phyloP scores from a whole-genome alignment of 495 filamentous ascomycete genomes.

The Chlorociboria aeruginascens region DNA sequence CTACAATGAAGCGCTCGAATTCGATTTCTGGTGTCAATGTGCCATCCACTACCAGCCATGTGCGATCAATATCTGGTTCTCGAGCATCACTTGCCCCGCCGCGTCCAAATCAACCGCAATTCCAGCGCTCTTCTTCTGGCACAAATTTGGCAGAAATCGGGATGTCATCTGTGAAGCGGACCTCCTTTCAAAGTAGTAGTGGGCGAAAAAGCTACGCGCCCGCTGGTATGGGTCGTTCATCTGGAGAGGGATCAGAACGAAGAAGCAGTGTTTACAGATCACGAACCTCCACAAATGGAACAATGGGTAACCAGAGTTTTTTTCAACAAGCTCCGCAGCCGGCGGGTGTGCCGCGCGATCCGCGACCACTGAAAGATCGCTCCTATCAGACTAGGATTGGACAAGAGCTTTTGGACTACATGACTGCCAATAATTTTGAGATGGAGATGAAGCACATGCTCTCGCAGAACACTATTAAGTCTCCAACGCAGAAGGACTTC shows the following conservation, averaged over 20 bases:
- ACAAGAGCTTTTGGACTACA: conserved; percentile 83
- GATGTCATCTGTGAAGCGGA: conserved; percentile 75
- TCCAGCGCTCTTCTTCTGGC: conserved; percentile 72
- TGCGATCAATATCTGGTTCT: conserved; percentile 67
- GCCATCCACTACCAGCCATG: conserved; percentile 55
- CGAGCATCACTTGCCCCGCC: conserved; percentile 71
- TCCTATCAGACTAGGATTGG: conserved; percentile 70
- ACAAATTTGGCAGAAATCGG: conserved; percentile 62
- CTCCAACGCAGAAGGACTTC: conserved; percentile 97
- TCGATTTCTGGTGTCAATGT: conserved; percentile 58
- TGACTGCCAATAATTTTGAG: conserved; percentile 86
- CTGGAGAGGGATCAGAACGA: conserved; percentile 43
- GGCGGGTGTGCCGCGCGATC: conserved; percentile 73
- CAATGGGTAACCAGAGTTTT: conserved; percentile 70
- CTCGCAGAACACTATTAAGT: conserved; percentile 73
- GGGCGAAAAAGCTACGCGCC: conserved; percentile 64
- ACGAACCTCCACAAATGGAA: conserved; percentile 42
- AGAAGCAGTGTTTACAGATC: conserved; percentile 79
- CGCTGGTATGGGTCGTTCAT: conserved; percentile 36
- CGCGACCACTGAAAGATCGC: conserved; percentile 75
- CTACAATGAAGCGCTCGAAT: conserved; percentile 88
- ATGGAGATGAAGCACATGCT: conserved; percentile 92
- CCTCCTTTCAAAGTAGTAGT: conserved; percentile 56
- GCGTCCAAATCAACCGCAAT: conserved; percentile 73
- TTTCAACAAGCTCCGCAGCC: conserved; percentile 73